Conservation (phyloP, 1,139 yeast genomes). For the Hyphopichia fennica region DNA sequence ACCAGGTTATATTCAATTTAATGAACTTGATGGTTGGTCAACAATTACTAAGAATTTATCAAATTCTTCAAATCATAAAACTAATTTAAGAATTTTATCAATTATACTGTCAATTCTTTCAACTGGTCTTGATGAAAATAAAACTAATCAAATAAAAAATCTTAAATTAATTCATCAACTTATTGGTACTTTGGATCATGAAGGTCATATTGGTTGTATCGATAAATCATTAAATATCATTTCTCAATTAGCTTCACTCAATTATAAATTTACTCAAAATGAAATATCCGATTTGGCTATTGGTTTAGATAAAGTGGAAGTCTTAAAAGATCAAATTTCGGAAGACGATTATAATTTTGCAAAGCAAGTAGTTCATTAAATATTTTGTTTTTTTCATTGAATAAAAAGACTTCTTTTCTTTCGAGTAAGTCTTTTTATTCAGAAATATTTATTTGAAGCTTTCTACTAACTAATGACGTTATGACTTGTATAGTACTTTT, state of each 20-base stretch:
- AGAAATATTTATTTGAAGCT: background rate
- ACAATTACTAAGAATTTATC: slow-evolving; percentile 17
- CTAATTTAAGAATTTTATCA: slow-evolving; percentile 56
- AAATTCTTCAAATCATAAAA: slow-evolving; percentile 24
- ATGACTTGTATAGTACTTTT: slow-evolving; percentile 27
- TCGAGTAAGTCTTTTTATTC: background rate
- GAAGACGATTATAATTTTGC: slow-evolving; percentile 52
- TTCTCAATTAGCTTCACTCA: slow-evolving; percentile 45
- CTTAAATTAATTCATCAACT: slow-evolving; percentile 40
- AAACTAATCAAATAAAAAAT: slow-evolving; percentile 39
- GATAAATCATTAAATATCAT: slow-evolving; percentile 64
- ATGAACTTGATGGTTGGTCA: slow-evolving; percentile 63
- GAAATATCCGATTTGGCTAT: slow-evolving; percentile 45
- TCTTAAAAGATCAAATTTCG: slow-evolving; percentile 47
- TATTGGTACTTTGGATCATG: slow-evolving; percentile 33
- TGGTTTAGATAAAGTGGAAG: slow-evolving; percentile 45
- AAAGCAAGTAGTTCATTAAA: slow-evolving; percentile 36
- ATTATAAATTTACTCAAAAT: slow-evolving; percentile 43
- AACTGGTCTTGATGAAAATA: slow-evolving; percentile 44
- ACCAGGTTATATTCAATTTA: slow-evolving; percentile 56
- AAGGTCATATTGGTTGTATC: slow-evolving; percentile 50
- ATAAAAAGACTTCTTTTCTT: background rate
- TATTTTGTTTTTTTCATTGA: background rate
- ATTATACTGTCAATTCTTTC: slow-evolving; percentile 58
- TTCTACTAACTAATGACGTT: slow-evolving; percentile 1